Evolutionary conservation across 2,329 filamentous ascomycete species (phyloP).

Genomic region (Cladosporium sphaerospermum): DNA sequence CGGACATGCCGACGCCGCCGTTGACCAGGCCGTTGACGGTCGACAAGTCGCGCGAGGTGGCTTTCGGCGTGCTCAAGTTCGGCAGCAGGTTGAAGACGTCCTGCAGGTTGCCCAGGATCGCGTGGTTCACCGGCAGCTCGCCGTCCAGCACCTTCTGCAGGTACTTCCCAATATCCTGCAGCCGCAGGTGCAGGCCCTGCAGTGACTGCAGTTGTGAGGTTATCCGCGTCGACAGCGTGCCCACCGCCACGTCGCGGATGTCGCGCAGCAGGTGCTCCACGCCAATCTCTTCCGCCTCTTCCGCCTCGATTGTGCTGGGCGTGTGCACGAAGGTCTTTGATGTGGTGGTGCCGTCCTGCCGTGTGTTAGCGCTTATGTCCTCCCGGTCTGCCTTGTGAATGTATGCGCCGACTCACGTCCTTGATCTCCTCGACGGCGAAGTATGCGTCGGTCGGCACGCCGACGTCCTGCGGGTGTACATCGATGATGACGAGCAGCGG

Average conservation of each 20-base stretch:
- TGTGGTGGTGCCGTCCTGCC: constrained; percentile 90
- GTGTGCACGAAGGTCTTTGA: constrained; percentile 98
- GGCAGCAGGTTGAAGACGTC: constrained; percentile 98
- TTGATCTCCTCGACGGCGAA: constrained; percentile 99
- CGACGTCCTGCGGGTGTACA: constrained; percentile 95
- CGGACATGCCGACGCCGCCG: constrained; percentile 49
- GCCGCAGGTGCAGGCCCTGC: constrained; percentile 86
- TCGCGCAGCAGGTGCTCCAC: constrained; percentile 96
- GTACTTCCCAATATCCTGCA: constrained; percentile 93
- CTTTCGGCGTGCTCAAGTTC: constrained; percentile 79
- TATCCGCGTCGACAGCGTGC: constrained; percentile 91
- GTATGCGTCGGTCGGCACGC: constrained; percentile 96
- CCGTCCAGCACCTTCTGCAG: constrained; percentile 92
- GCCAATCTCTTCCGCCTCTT: constrained; percentile 97
- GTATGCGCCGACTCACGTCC: constrained; percentile 55
- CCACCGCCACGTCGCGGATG: constrained; percentile 95
- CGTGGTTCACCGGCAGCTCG: constrained; percentile 91
- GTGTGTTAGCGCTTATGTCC: constrained; percentile 10
- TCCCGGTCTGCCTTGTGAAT: not conserved
- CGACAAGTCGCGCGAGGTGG: constrained; percentile 57
- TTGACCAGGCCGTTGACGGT: constrained; percentile 47
- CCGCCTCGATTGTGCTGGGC: constrained; percentile 95
- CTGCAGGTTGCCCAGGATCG: constrained; percentile 95
- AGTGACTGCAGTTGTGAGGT: constrained; percentile 96
- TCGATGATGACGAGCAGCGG: constrained; percentile 96